Evolutionary conservation across 1,284 basidiomycete species (phyloP).

Genomic region (Mixia osmundae): DNA sequence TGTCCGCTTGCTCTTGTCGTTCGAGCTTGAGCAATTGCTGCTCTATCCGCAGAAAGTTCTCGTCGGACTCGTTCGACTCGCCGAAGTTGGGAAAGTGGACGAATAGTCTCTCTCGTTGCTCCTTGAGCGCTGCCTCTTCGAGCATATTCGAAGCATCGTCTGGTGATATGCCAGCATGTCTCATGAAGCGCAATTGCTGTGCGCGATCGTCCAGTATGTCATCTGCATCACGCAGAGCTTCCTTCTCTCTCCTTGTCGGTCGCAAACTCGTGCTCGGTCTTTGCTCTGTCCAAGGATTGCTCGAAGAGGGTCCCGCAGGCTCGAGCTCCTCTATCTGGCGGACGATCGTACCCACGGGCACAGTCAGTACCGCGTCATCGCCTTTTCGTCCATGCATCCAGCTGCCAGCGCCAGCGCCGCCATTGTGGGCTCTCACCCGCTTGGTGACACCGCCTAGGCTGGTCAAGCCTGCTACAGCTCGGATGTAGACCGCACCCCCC

Average conservation of each 20-base stretch:
- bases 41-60: slow-evolving; percentile 11
- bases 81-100: slow-evolving; percentile 15
- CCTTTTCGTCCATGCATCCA: slow-evolving; percentile 61
- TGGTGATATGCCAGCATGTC: too few relatives aligned
- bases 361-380: slow-evolving; percentile 43
- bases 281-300: too few relatives aligned
- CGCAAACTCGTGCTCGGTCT: slow-evolving; percentile 28
- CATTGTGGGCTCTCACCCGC: slow-evolving; percentile 41
- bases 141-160: too few relatives aligned
- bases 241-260: slow-evolving; percentile 10
- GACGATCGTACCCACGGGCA: slow-evolving; percentile 73
- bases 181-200: too few relatives aligned
- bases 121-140: too few relatives aligned
- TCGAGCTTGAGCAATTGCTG: slow-evolving; percentile 9
- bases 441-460: slow-evolving; percentile 47
- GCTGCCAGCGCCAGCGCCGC: slow-evolving; percentile 49
- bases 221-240: too few relatives aligned
- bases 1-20: slow-evolving; percentile 26
- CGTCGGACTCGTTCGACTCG: slow-evolving; percentile 11
- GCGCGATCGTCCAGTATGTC: too few relatives aligned
- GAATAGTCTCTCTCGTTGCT: slow-evolving; percentile 12
- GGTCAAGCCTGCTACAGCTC: slow-evolving; percentile 46
- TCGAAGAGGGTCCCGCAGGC: slow-evolving; percentile 13
- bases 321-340: slow-evolving; percentile 53
- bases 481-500: slow-evolving; percentile 64